Conservation (phyloP, 805 yeast species). For the Spencermartinsiella europaea region DNA sequence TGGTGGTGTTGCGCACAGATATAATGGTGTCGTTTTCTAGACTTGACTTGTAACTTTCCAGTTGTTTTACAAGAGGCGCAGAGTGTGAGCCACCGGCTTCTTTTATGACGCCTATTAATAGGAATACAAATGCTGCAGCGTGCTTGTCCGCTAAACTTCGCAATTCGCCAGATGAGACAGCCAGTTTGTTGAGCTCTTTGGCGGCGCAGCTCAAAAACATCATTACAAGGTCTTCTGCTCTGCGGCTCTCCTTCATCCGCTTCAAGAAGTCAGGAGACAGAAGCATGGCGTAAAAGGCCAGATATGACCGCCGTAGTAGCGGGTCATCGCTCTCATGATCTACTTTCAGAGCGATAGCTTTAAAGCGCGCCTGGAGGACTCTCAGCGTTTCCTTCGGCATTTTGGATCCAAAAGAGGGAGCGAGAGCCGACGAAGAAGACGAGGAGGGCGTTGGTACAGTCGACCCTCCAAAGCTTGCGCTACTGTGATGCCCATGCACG, state of each 20-base stretch:
- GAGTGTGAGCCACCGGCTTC: constrained; percentile 14
- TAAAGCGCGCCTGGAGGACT: constrained; percentile 32
- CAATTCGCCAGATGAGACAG: constrained; percentile 37
- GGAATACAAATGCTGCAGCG: constrained; percentile 28
- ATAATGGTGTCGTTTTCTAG: constrained; percentile 9
- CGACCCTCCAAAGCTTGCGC: neutral
- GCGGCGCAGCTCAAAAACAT: constrained; percentile 30
- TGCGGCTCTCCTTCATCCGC: constrained; percentile 31
- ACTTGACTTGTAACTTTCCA: constrained; percentile 14
- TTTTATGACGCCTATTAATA: constrained; percentile 22
- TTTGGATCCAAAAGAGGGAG: constrained; percentile 25
- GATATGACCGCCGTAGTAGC: constrained; percentile 49
- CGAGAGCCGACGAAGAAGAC: constrained; percentile 5
- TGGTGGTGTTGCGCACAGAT: neutral
- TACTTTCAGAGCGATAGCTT: constrained; percentile 29
- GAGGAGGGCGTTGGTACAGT: neutral
- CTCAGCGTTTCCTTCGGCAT: constrained; percentile 29
- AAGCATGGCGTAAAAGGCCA: constrained; percentile 59
- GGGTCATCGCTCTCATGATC: constrained; percentile 34
- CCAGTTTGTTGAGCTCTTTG: constrained; percentile 25
- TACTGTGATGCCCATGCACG: neutral
- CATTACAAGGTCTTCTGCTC: constrained; percentile 32
- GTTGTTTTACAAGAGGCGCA: constrained; percentile 15
- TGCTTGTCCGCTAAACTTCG: constrained; percentile 23
- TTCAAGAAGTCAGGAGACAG: constrained; percentile 43